Evolutionary conservation across 148 eudicot species (phyloP), one percentile per base, ranked within the genome.

Genomic region (Rhododendron williamsianum): DNA sequence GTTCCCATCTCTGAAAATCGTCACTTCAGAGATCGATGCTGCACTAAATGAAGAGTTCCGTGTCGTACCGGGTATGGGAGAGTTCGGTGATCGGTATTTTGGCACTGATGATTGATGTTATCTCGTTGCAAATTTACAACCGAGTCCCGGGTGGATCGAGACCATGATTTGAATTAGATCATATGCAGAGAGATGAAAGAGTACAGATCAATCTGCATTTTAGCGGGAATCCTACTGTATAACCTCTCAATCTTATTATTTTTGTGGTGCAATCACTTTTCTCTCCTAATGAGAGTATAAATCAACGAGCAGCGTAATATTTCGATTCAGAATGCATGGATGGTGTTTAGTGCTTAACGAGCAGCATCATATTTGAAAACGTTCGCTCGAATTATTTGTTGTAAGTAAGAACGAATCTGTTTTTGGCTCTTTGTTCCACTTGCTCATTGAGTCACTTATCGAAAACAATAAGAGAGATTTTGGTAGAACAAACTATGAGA

Each of bases 61-160:
- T 51, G 99, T 96, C 78, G 93, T 95, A 88, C 99, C 99, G 16
- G 99, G 99, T 46, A 11, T 96, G 92, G 99, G 99, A 41, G 99
- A 96, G 88, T 96, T 96, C 78, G 99, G 99, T 41, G 99, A 96
- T 74, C 99, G 99, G 72, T 96, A 96, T 88, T 96, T 96, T 85
- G 99, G 99, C 85, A 96, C 99, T 52, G 99, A 94, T 86, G 97
- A 96, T 87, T 94, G 86, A 90, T n/a, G 19, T 65, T 49, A 51
- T 30, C 9, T 83, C 2, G 15, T 36, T 74, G 16, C n/a, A 19
- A 25, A 30, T 71, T 71, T 72, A 54, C 23, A 7, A 48, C 35
- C 30, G 15, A 46, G 15, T 27, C 19, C n/a, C 21, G 18, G 45
- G 51, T 83, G 58, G 58, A 2, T 69, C 19, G 16, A 27, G 49